Base-by-base conservation (phyloP, 1,139 yeast species). In the Taphrina wiesneri region DNA sequence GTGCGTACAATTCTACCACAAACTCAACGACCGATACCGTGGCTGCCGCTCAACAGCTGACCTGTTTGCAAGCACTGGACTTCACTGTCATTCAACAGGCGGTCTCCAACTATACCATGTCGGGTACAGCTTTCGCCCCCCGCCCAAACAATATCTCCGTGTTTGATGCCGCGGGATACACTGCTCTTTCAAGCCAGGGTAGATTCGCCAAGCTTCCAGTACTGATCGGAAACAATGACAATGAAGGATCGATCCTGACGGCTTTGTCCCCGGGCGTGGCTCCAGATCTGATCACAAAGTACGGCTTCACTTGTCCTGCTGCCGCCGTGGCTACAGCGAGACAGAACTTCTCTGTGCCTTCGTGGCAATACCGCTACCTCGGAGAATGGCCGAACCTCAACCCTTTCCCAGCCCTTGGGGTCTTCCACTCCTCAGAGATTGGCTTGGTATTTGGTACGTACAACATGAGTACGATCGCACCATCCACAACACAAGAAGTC, bases 361-460 rank as follows among this genome's bases (percentile, higher is more conserved):
- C 57, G 3, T 60, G 64, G 64, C 64, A 51, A 25, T 60, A 60
- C 57, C 56, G 64, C 13, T 60, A 49, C 52, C 52, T 49, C 25
- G 64, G 64, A 7, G 32, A 28, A n/a, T 60, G 49, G 51, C 64
- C 64, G 2, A 28, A 26, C 21, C 4, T 39, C 51, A 60, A 60
- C 30, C 30, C 57, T 9, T 41, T 30, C 28, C 46, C 64, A 3
- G 39, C 28, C 9, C 51, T 60, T 6, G 64, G 64, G 5, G 47
- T 30, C 21, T 60, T 28, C 64, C 64, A 60, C 51, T 49, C 57
- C 4, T 36, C 64, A n/a, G 64, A 60, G 19, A 60, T 60, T 26
- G 46, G 43, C 17, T 34, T 60, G 23, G 64, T 60, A 21, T 60
- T 60, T 41, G 64, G 64, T 43, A 51, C 64, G 17, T 60, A 60